Base-by-base conservation (phyloP, 1,284 basidiomycete genomes). In the Marasmius tenuissimus region DNA sequence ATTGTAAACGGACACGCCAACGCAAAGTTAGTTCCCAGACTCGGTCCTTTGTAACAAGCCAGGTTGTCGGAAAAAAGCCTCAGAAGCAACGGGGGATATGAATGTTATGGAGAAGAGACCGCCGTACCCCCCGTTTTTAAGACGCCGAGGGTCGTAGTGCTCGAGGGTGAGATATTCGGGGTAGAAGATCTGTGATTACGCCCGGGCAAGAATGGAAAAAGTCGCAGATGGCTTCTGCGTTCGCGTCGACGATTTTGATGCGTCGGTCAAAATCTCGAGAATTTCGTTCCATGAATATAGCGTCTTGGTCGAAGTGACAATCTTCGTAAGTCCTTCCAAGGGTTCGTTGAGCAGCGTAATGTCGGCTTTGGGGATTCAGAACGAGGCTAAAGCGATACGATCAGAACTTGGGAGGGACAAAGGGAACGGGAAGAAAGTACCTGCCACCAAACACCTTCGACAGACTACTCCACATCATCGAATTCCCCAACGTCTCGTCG, bases 401-500 rank as follows among this genome's bases (percentile, higher is more conserved):
- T 8, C 40, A 42, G 42, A n/a, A n/a, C n/a, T n/a, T n/a, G n/a
- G 57, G 22, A 33, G 55, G 27, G 66, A 40, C n/a, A n/a, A 37
- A 38, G 37, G 27, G 8, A 58, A 59, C 34, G n/a, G n/a, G 58
- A 14, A 60, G n/a, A n/a, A n/a, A n/a, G n/a, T n/a, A n/a, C 85
- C 55, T 68, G 95, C 94, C 97, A 64, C 93, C 96, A 76, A 99
- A 99, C 27, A 99, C n/a, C n/a, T n/a, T n/a, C n/a, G n/a, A n/a
- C n/a, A n/a, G n/a, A n/a, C n/a, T n/a, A n/a, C 69, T 97, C 92
- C 51, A 99, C 95, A 68, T 99, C 98, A 95, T 85, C 69, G 97
- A 97, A 73, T 96, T 98, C 35, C 97, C 97, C 57, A 99, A 87
- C 1, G 96, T 98, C 73, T 99, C 97, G 72, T 99, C 97, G 35